Conservation (phyloP, 148 eudicot genomes). For the Beta vulgaris region DNA sequence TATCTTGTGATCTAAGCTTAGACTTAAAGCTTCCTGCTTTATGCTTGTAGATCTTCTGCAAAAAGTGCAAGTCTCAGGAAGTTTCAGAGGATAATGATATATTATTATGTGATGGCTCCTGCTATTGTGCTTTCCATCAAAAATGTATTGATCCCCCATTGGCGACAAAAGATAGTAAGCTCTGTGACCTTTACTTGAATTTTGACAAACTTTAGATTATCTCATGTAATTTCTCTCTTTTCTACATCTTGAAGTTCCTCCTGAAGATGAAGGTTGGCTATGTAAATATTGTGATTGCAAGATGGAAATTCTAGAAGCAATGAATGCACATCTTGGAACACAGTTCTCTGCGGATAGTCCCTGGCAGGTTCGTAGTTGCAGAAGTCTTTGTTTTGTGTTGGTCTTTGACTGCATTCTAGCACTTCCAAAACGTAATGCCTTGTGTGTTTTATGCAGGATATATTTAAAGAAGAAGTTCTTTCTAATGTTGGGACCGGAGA, state of each 20-base stretch:
- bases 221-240: constrained; percentile 22
- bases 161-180: constrained; percentile 82
- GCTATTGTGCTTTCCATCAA: constrained; percentile 93
- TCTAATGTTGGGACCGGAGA: constrained; percentile 46
- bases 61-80: constrained; percentile 77
- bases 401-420: constrained; percentile 3
- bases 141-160: constrained; percentile 93
- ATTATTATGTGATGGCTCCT: constrained; percentile 90
- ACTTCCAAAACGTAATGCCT: background rate
- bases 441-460: constrained; percentile 50
- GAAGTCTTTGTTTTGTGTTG: constrained; percentile 1
- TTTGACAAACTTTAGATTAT: constrained; percentile 4
- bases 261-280: constrained; percentile 88
- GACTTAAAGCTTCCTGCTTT: background rate
- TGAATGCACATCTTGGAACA: constrained; percentile 95
- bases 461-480: constrained; percentile 83
- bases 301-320: constrained; percentile 74
- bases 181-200: constrained; percentile 9
- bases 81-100: constrained; percentile 89
- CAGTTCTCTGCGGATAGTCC: constrained; percentile 49
- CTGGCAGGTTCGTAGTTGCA: constrained; percentile 67
- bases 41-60: constrained; percentile 67
- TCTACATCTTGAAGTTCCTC: constrained; percentile 57
- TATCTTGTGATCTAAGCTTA: background rate
- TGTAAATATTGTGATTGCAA: constrained; percentile 82